Evolutionary conservation across 257 asterid species (phyloP), one percentile per base, ranked within the genome.

Genomic region (Solanum paucissectum): DNA sequence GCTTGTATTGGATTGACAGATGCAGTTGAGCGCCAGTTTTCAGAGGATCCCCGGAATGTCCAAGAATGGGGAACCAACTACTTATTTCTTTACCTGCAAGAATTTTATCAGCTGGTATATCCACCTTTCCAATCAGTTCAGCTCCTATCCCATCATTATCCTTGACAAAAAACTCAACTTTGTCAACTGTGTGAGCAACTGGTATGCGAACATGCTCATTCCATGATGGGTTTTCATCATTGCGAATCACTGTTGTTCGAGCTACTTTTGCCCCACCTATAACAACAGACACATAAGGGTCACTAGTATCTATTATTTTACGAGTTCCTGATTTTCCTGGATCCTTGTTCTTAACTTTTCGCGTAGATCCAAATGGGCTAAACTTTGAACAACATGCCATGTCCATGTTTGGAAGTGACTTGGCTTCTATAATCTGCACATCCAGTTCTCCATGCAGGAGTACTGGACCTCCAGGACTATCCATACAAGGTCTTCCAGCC

Each of bases 101-200:
- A 0, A 89, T 69, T 89, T 93, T 95, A 49, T 82, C 86, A 5
- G 98, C 98, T 12, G 95, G 89, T 9, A 95, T 93, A 11, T 88
- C 84, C 55, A 97, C 96, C 1, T 93, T 71, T 10, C 99, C 98
- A 5, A 97, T 96, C 71, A 94, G 87, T 29, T 97, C 98, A 0
- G 99, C 99, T 20, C 99, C 99, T 42, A 97, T 93, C 42, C 93
- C 87, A 52, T 97, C 99, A 49, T 96, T 93, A 89, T 97, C 99
- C 90, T 97, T 97, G 44, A 97, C 98, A 87, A 93, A 90, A 84
- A 97, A 97, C 23, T 93, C 95, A 11, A 97, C 95, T 93, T 94
- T 92, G 49, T 98, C 92, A 2, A 94, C 96, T 0, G 98, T 96
- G 40, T 97, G 99, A 74, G 98, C 99, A 32, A 95, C 68, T 9